Evolutionary conservation across 495 filamentous ascomycete genomes (phyloP).

Genomic region (Tricharina praecox): DNA sequence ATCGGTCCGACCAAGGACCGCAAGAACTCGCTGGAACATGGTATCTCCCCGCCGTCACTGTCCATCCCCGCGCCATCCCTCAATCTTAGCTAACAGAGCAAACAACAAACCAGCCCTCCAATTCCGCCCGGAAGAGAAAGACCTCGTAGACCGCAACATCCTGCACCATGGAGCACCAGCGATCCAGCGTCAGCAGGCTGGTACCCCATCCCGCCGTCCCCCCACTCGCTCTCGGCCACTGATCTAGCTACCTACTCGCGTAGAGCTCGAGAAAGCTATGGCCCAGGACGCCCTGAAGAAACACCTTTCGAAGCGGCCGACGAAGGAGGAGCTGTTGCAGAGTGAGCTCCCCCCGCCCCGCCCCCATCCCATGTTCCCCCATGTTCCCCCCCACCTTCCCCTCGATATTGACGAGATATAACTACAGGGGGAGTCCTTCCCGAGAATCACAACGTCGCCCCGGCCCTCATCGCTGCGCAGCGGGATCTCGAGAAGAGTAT

Average conservation of each 20-base stretch:
- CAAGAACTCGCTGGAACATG: slow-evolving; percentile 16
- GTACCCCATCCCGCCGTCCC: slow-evolving; percentile 9
- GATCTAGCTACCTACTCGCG: neutral
- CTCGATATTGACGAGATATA: too few relatives aligned
- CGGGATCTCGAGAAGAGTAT: slow-evolving; percentile 25
- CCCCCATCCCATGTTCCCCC: too few relatives aligned
- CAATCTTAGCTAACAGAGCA: neutral
- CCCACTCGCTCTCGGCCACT: neutral
- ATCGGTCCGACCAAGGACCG: slow-evolving; percentile 24
- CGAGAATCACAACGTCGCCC: slow-evolving; percentile 19
- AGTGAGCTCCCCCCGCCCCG: slow-evolving; percentile 11
- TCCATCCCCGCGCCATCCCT: too few relatives aligned
- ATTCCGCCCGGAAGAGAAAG: slow-evolving; percentile 20
- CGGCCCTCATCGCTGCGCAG: slow-evolving; percentile 21
- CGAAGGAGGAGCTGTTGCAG: slow-evolving; percentile 24
- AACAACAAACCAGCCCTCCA: slow-evolving; percentile 18
- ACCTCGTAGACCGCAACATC: slow-evolving; percentile 24
- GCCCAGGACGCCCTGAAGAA: slow-evolving; percentile 21
- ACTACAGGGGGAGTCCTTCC: slow-evolving; percentile 17
- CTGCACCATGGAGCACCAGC: slow-evolving; percentile 20
- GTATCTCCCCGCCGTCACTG: neutral
- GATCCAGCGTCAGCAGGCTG: slow-evolving; percentile 21
- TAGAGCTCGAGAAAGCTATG: slow-evolving; percentile 24
- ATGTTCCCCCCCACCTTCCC: too few relatives aligned
- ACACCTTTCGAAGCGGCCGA: slow-evolving; percentile 18